Conservation (phyloP, 768 basidiomycete species). For the Sarcodon sp. region DNA sequence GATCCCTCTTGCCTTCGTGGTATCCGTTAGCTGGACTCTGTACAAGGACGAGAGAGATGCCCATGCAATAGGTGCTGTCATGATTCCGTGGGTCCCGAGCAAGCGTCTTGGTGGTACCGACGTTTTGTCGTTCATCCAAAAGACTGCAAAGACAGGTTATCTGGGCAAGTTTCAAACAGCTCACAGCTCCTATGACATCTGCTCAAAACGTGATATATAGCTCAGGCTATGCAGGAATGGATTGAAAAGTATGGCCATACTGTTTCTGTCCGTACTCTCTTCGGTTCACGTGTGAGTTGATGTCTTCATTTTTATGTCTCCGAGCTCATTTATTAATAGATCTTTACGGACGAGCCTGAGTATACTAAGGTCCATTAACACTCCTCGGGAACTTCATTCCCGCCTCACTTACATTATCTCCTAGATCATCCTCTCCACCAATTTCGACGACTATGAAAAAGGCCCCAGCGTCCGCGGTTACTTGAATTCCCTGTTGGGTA, state of each 20-base stretch:
- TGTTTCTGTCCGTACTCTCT: background rate
- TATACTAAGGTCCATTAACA: constrained; percentile 20
- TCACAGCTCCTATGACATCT: background rate
- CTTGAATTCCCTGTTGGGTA: constrained; percentile 15
- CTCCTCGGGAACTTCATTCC: background rate
- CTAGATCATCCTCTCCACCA: constrained; percentile 23
- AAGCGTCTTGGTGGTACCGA: background rate
- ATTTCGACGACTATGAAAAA: constrained; percentile 23
- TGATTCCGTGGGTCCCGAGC: background rate
- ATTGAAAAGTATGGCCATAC: background rate
- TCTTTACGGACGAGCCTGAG: constrained; percentile 7
- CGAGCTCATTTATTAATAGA: background rate
- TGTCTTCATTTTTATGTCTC: background rate
- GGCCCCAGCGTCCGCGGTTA: constrained; percentile 15
- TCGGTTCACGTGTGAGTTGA: no score
- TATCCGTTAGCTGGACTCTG: no score
- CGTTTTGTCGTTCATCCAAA: background rate
- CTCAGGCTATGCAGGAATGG: background rate
- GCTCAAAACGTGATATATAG: background rate
- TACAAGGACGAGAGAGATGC: background rate
- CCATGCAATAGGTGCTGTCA: background rate
- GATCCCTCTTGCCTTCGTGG: no score
- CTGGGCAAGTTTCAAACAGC: background rate
- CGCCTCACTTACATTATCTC: background rate
- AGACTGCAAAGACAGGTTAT: background rate